Conservation (phyloP, 1,284 basidiomycete genomes). For the Moesziomyces sp. region DNA sequence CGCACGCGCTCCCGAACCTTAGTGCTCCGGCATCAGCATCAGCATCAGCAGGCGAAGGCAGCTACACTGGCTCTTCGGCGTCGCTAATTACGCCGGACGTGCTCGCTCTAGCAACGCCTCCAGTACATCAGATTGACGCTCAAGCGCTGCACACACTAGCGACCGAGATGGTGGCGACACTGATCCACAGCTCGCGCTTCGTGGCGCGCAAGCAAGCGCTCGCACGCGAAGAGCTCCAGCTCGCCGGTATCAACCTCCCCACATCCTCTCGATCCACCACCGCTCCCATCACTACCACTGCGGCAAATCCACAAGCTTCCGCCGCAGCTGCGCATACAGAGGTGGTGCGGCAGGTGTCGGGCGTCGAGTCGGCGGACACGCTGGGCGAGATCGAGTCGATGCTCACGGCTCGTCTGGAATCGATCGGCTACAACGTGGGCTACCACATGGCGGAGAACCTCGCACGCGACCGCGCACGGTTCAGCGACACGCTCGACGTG, state of each 20-base stretch:
- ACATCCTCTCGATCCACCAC: not conserved
- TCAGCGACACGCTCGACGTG: conserved; percentile 84
- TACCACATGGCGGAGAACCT: conserved; percentile 84
- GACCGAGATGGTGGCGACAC: conserved; percentile 74
- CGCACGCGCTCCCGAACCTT: conserved; percentile 35
- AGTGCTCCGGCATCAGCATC: conserved; percentile 4
- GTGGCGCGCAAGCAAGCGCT: conserved; percentile 70
- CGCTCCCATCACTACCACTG: not conserved
- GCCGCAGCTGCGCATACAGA: conserved; percentile 12
- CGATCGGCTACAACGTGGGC: conserved; percentile 86
- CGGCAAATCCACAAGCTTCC: conserved; percentile 2
- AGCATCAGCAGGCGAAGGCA: conserved; percentile 12
- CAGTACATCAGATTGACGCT: conserved; percentile 74
- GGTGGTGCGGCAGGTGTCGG: conserved; percentile 38
- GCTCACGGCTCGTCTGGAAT: conserved; percentile 77
- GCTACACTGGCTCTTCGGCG: conserved; percentile 20
- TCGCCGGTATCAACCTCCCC: conserved; percentile 31
- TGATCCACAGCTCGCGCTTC: conserved; percentile 51
- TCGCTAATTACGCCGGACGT: conserved; percentile 47
- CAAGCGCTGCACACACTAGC: conserved; percentile 84
- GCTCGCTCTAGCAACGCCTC: conserved; percentile 67
- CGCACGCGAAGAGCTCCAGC: conserved; percentile 68
- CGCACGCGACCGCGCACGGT: conserved; percentile 78
- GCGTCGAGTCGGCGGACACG: conserved; percentile 36
- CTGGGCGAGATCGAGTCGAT: conserved; percentile 75